A percentile compares a stretch with the other conserved stretches of the same genome.
Conservation (phyloP, 208 protist genomes). For the Trypanosoma platydactyli region DNA sequence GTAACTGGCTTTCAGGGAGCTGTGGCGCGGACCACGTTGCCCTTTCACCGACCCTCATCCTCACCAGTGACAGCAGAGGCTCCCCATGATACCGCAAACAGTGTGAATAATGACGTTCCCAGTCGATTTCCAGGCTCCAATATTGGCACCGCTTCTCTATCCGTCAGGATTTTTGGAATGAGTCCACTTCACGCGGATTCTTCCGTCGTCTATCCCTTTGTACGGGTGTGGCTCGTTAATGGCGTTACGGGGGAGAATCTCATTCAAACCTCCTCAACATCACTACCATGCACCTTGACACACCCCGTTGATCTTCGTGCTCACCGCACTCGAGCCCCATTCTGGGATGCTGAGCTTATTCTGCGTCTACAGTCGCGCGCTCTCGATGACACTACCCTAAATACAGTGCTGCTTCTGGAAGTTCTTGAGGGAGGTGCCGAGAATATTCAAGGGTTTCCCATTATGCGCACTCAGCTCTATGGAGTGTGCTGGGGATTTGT, state of each 20-base stretch:
- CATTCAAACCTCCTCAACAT: constrained; percentile 12
- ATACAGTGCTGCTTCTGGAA: constrained; percentile 74
- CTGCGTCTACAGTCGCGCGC: constrained; percentile 24
- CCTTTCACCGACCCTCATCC: too few relatives aligned
- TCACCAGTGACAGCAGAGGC: too few relatives aligned
- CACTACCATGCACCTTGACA: constrained; percentile 51
- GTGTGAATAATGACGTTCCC: neutral
- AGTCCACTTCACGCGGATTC: constrained; percentile 66
- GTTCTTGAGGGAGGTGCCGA: constrained; percentile 75
- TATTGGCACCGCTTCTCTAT: constrained; percentile 20
- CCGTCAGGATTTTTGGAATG: constrained; percentile 67
- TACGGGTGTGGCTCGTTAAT: constrained; percentile 81
- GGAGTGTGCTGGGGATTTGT: constrained; percentile 84
- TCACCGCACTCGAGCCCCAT: constrained; percentile 55
- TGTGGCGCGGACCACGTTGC: too few relatives aligned
- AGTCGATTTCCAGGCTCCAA: neutral
- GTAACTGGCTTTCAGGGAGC: too few relatives aligned
- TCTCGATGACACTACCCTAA: constrained; percentile 24
- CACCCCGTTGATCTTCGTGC: constrained; percentile 75
- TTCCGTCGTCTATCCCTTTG: constrained; percentile 75
- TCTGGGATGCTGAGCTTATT: constrained; percentile 68
- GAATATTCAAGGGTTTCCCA: constrained; percentile 58
- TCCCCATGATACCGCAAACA: neutral
- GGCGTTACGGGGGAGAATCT: constrained; percentile 54
- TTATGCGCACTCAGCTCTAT: constrained; percentile 48